phyloP scores from a whole-genome alignment of 1,284 basidiomycete genomes.

The Fomitopsis schrenkii region DNA sequence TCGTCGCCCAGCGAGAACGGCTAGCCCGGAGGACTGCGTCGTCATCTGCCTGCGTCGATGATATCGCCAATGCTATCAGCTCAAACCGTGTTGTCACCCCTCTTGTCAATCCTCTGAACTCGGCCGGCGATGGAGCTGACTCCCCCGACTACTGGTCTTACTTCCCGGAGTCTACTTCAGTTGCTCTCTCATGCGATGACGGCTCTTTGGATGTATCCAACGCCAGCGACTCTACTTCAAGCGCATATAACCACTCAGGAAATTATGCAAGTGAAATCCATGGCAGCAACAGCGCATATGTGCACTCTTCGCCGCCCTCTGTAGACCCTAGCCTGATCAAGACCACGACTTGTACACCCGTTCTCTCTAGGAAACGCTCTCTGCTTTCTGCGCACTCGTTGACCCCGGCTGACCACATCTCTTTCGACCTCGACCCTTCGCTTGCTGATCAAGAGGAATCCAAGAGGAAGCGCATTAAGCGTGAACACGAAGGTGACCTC shows the following conservation, averaged over 20 bases:
- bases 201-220: background rate
- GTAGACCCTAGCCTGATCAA: background rate
- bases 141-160: slow-evolving; percentile 3
- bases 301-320: background rate
- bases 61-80: background rate
- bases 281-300: background rate
- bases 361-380: background rate
- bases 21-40: background rate
- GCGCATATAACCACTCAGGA: background rate
- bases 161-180: background rate
- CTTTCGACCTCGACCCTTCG: too few species aligned
- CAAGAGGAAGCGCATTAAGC: background rate
- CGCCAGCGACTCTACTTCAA: background rate
- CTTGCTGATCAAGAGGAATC: background rate
- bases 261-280: too few species aligned
- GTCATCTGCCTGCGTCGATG: background rate
- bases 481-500: background rate
- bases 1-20: background rate
- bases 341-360: background rate
- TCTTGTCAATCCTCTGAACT: background rate
- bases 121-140: background rate
- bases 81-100: background rate
- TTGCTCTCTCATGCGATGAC: background rate
- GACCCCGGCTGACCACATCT: background rate
- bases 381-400: background rate